Evolutionary conservation across 768 basidiomycete genomes (phyloP), one percentile per base, ranked within the genome.

Genomic region (Candolleomyces eurysporus): DNA sequence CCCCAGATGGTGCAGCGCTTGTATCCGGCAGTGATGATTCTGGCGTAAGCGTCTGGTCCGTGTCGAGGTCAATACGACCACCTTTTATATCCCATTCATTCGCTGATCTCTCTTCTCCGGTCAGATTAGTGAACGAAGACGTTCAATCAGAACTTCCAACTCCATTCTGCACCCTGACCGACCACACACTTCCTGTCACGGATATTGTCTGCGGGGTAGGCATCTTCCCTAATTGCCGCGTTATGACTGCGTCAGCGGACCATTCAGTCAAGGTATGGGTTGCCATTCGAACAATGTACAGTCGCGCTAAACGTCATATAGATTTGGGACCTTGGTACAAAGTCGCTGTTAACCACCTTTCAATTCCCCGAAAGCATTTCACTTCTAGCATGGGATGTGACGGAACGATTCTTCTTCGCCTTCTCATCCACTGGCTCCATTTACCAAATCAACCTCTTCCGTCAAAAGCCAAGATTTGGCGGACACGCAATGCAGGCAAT

Each of bases 1-100:
- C 93, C 9, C 79, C 80, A 19, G 95, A 97, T 68, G 91, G 91
- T 39, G 83, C 82, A 49, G 85, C 88, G 5, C 78, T 99, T 49
- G 67, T 98, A 17, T 91, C 93, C 39, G 94, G 91, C 4, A 94
- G 92, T 59, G 92, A 96, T 63, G 97, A 99, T 71, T 92, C 96
- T 48, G 86, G 87, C 40, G 84, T 94, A 59, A 87, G 84, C 73
- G 88, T 98, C 63, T 98, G 95, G 95, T 89, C 89, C 62, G 80
- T 95, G 64, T 84, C 91, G 57, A 91, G 89, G 94, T 95, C 66
- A 75, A 80, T 79, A 57, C 65, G 65, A 65, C 68, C 60, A n/a
- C 68, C 67, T 48, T 58, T 66, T 59, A 22, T 49, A 53, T 57
- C 61, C 53, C 59, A 49, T 19, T 55, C 48, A n/a, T 46, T 46